Conservation (phyloP, 2,329 filamentous ascomycete genomes). For the Colletotrichum tofieldiae region DNA sequence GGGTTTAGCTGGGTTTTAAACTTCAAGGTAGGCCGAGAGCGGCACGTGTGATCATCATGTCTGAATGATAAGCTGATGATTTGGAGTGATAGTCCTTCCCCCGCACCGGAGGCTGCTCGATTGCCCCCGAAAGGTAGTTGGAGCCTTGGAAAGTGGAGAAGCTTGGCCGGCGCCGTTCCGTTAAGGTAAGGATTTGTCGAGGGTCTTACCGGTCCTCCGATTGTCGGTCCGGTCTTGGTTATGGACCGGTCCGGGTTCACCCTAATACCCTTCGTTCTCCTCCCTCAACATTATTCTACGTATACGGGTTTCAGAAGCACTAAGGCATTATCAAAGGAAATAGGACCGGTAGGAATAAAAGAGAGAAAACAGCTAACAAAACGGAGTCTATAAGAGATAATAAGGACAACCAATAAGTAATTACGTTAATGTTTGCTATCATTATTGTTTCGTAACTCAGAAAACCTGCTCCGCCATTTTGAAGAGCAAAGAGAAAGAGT, state of each 20-base stretch:
- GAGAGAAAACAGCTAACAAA: too few species aligned
- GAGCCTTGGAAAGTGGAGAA: slow-evolving; percentile 28
- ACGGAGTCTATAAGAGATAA: too few species aligned
- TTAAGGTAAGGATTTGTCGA: slow-evolving; percentile 43
- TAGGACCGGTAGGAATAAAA: too few species aligned
- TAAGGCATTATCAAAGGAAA: rapidly evolving
- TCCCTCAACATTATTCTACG: not conserved
- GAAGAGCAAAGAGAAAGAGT: too few species aligned
- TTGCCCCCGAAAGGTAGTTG: slow-evolving; percentile 36
- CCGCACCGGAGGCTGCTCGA: slow-evolving; percentile 25
- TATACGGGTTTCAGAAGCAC: not conserved
- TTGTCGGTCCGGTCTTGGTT: not conserved
- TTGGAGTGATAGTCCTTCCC: slow-evolving; percentile 14
- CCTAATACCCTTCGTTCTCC: too few species aligned
- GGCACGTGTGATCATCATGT: slow-evolving; percentile 21
- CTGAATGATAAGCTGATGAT: not conserved
- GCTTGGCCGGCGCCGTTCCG: slow-evolving; percentile 29
- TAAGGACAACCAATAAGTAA: too few species aligned
- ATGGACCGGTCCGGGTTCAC: not conserved
- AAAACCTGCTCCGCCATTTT: too few species aligned
- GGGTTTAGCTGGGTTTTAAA: not conserved
- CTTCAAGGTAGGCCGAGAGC: slow-evolving; percentile 4
- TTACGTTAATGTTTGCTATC: too few species aligned
- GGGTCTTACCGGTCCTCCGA: slow-evolving; percentile 16
- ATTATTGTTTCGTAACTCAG: too few species aligned